These are phyloP conservation scores for Geosiphon pyriformis DNA, from an alignment of 192 early-diverging fungal genomes.

Conservation along the genomic window DNA sequence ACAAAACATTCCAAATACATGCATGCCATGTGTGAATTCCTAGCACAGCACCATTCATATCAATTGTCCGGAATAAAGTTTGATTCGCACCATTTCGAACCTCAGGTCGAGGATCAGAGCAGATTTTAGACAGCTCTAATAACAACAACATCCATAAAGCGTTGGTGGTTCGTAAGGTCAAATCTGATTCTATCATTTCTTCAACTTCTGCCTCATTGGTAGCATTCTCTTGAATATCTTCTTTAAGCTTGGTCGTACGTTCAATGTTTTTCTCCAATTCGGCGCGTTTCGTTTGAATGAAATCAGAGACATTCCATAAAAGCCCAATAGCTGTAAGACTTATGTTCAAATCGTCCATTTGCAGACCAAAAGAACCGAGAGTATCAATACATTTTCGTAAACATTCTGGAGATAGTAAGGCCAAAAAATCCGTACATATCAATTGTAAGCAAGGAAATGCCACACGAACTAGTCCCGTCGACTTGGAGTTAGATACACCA, in stretches of 20 bases:
- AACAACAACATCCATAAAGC: slow-evolving; percentile 89
- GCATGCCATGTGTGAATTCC: slow-evolving; percentile 72
- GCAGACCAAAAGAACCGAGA: slow-evolving; percentile 72
- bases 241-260: neutral
- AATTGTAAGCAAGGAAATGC: slow-evolving; percentile 92
- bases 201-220: slow-evolving; percentile 25
- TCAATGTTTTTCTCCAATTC: slow-evolving; percentile 39
- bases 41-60: slow-evolving; percentile 77
- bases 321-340: slow-evolving; percentile 87
- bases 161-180: slow-evolving; percentile 38
- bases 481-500: slow-evolving; percentile 24
- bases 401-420: slow-evolving; percentile 66
- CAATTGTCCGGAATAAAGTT: slow-evolving; percentile 89
- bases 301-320: slow-evolving; percentile 90
- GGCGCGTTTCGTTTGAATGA: slow-evolving; percentile 69
- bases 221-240: neutral
- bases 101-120: slow-evolving; percentile 81
- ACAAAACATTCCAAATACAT: slow-evolving; percentile 80
- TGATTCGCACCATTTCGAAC: slow-evolving; percentile 93
- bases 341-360: slow-evolving; percentile 90
- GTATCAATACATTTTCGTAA: slow-evolving; percentile 79
- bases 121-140: slow-evolving; percentile 72
- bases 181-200: slow-evolving; percentile 33
- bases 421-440: slow-evolving; percentile 92
- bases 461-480: slow-evolving; percentile 56